Evolutionary conservation across 2,329 filamentous ascomycete species (phyloP).

Genomic region (Penicillium sp.): DNA sequence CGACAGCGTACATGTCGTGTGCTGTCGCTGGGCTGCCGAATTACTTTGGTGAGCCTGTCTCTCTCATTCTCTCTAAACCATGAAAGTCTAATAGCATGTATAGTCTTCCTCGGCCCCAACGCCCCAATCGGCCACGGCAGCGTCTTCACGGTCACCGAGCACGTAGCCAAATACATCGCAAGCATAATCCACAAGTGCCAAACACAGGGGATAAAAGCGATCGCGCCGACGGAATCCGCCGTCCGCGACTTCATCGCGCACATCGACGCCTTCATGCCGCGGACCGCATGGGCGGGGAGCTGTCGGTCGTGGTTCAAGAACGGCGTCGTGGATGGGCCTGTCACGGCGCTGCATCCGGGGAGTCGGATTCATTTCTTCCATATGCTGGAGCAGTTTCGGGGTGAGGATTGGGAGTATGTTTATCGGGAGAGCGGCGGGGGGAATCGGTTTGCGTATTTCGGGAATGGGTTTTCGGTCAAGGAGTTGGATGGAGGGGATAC

Average conservation of each 20-base stretch:
- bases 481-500: too few relatives aligned
- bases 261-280: conserved; percentile 2
- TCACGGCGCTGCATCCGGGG: conserved; percentile 58
- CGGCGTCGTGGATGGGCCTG: conserved; percentile 48
- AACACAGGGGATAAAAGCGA: background rate
- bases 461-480: conserved; percentile 56
- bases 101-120: conserved; percentile 5
- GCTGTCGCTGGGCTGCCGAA: background rate
- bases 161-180: background rate
- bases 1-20: background rate
- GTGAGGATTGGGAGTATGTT: conserved; percentile 62
- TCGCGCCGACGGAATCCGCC: background rate
- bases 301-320: conserved; percentile 25
- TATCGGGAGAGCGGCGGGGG: too few relatives aligned
- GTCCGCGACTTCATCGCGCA: background rate
- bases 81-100: background rate
- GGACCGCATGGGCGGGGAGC: background rate
- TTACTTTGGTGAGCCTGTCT: background rate
- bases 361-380: conserved; percentile 46
- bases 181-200: conserved; percentile 2
- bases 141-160: conserved; percentile 1
- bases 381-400: conserved; percentile 46
- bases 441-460: conserved; percentile 58
- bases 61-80: background rate
- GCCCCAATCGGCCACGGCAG: conserved; percentile 7